phyloP scores from a whole-genome alignment of 1,284 basidiomycete genomes.

The Ustilago nuda region DNA sequence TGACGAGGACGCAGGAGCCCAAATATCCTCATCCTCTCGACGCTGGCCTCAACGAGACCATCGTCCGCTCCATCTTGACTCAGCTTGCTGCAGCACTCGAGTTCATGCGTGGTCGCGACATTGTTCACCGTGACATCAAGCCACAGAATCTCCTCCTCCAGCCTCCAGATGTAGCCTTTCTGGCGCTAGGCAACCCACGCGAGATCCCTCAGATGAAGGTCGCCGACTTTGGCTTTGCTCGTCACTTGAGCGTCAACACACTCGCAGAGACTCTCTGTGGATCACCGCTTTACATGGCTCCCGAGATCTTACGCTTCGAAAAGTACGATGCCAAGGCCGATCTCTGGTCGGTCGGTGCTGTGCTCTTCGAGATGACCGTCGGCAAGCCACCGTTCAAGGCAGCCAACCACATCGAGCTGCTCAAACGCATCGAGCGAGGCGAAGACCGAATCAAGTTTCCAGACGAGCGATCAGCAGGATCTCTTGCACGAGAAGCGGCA shows the following conservation, averaged over 20 bases:
- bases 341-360: conserved; percentile 97
- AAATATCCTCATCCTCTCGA: conserved; percentile 90
- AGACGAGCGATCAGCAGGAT: conserved; percentile 75
- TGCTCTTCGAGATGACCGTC: conserved; percentile 93
- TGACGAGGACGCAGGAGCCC: conserved; percentile 29
- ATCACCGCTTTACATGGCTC: conserved; percentile 98
- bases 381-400: conserved; percentile 95
- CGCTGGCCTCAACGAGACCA: conserved; percentile 89
- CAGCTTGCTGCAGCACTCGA: conserved; percentile 95
- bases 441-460: conserved; percentile 77
- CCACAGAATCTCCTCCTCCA: conserved; percentile 94
- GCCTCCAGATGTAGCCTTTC: conserved; percentile 81
- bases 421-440: conserved; percentile 90
- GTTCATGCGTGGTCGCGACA: conserved; percentile 86
- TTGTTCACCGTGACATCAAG: conserved; percentile 97
- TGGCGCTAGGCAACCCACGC: conserved; percentile 85
- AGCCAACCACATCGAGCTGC: conserved; percentile 92
- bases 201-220: conserved; percentile 73
- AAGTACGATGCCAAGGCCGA: conserved; percentile 99
- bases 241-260: conserved; percentile 88
- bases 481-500: conserved; percentile 57
- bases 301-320: conserved; percentile 95
- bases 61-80: conserved; percentile 90
- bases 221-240: conserved; percentile 97
- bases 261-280: conserved; percentile 98